Base-by-base conservation (phyloP, 148 eudicot genomes). In the Salicornia ramosissima region DNA sequence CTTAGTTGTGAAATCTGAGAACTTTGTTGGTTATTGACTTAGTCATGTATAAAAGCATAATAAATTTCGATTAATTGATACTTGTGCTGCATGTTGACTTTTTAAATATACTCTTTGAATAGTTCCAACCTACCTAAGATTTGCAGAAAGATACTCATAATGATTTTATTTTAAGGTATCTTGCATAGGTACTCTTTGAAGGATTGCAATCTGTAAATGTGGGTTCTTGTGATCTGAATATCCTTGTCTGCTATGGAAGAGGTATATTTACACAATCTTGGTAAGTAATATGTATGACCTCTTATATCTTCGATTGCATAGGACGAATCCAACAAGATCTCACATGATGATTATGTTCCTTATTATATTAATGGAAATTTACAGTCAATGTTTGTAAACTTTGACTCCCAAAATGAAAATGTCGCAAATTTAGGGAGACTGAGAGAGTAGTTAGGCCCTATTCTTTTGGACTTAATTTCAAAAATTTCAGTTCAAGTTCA, bases 41-140 rank as follows among this genome's bases (percentile, higher is more conserved):
- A 58, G 68, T 75, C 78, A 28, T 51, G 21, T 26, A 12, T 2
- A 10, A 24, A 55, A 40, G 64, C 25, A 64, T 52, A 69, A 24
- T 60, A 63, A 45, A 4, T 9, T 12, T 59, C 15, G 4, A 31
- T 42, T 62, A 42, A 36, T 28, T 53, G 30, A 14, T 58, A 30
- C 59, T 46, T n/a, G 58, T 61, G 73, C 64, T 62, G 64, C 66
- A 64, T 61, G 9, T 13, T 62, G 66, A 53, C 63, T 30, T 30
- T 56, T 52, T 62, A 64, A 76, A 70, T 59, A 71, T 65, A 54
- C 45, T 71, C 67, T 76, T 71, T 71, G 67, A 66, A 36, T 43
- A 49, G 79, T 60, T 57, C 54, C 53, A 64, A 67, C 53, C 46
- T 22, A n/a, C 52, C 64, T 54, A 34, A 64, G 67, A 67, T 77